phyloP scores from a whole-genome alignment of 2,329 filamentous ascomycete species.

The Cryoendolithus antarcticus region DNA sequence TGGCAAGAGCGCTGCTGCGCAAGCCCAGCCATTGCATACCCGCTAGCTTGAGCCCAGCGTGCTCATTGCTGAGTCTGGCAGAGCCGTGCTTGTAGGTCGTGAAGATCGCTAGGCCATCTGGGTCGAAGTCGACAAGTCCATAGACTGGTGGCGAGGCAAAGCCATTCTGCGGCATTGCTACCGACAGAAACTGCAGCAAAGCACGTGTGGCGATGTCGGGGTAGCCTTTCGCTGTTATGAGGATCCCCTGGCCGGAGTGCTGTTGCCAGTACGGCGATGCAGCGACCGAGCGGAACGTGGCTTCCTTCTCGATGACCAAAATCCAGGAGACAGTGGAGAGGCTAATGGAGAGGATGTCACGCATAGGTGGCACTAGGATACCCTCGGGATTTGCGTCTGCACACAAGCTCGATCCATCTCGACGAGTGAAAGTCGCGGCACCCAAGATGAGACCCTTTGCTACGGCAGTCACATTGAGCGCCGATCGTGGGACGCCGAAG shows the following conservation, averaged over 20 bases:
- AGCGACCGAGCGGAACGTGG: slow-evolving; percentile 59
- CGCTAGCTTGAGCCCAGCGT: slow-evolving; percentile 34
- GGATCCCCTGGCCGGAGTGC: slow-evolving; percentile 43
- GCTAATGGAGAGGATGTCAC: slow-evolving; percentile 38
- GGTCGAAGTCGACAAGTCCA: slow-evolving; percentile 62
- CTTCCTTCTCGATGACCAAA: slow-evolving; percentile 71
- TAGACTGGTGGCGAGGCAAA: slow-evolving; percentile 39
- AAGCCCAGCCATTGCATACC: slow-evolving; percentile 54
- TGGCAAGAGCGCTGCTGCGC: slow-evolving; percentile 22
- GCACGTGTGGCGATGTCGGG: slow-evolving; percentile 60
- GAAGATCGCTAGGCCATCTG: slow-evolving; percentile 62
- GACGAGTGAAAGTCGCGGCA: slow-evolving; percentile 35
- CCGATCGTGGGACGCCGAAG: slow-evolving; percentile 49
- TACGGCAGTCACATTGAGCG: slow-evolving; percentile 61
- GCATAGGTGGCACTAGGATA: slow-evolving; percentile 45
- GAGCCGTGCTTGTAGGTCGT: slow-evolving; percentile 63
- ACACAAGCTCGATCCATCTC: slow-evolving; percentile 31
- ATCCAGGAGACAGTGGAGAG: slow-evolving; percentile 48
- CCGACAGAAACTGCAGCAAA: slow-evolving; percentile 47
- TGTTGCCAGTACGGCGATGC: slow-evolving; percentile 43
- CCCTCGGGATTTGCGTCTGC: slow-evolving; percentile 40
- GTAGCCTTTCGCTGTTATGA: slow-evolving; percentile 71
- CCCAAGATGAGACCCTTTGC: slow-evolving; percentile 62
- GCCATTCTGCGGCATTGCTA: slow-evolving; percentile 32
- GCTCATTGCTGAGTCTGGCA: slow-evolving; percentile 48